Evolutionary conservation across 2,329 filamentous ascomycete species (phyloP).

Genomic region (Penicillium sp.): DNA sequence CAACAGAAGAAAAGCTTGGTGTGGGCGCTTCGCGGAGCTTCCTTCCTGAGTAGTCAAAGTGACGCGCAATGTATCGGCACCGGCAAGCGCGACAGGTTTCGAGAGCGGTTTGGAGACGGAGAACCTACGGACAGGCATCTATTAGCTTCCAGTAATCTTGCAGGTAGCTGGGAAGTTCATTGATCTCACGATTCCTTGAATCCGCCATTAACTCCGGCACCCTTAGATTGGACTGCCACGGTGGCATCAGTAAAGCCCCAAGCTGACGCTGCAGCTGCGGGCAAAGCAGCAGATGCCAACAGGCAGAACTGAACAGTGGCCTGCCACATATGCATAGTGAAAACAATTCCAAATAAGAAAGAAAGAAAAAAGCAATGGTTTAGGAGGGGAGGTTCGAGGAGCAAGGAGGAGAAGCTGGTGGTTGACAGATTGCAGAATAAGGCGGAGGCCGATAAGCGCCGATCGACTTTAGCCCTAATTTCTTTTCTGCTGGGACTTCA

Average conservation of each 20-base stretch:
- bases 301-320: conserved; percentile 37
- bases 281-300: conserved; percentile 36
- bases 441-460: conserved; percentile 29
- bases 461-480: conserved; percentile 40
- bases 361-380: conserved; percentile 3
- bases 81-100: conserved; percentile 64
- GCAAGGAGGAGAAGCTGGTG: conserved; percentile 9
- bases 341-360: conserved; percentile 3
- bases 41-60: conserved; percentile 77
- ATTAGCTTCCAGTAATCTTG: conserved; percentile 7
- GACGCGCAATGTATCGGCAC: conserved; percentile 75
- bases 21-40: conserved; percentile 76
- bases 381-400: conserved; percentile 1
- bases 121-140: conserved; percentile 50
- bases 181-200: conserved; percentile 57
- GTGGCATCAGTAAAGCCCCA: conserved; percentile 67
- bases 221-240: conserved; percentile 60
- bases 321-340: conserved; percentile 40
- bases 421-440: conserved; percentile 23
- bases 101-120: conserved; percentile 59
- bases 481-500: conserved; percentile 27
- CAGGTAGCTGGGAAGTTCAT: not conserved
- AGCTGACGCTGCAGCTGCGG: conserved; percentile 49
- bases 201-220: conserved; percentile 53
- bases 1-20: conserved; percentile 89